Percentiles rank a stretch among this genome's conserved stretches.
Conservation (phyloP, 2,329 filamentous ascomycete species). For the Trichoderma cornu-damae region DNA sequence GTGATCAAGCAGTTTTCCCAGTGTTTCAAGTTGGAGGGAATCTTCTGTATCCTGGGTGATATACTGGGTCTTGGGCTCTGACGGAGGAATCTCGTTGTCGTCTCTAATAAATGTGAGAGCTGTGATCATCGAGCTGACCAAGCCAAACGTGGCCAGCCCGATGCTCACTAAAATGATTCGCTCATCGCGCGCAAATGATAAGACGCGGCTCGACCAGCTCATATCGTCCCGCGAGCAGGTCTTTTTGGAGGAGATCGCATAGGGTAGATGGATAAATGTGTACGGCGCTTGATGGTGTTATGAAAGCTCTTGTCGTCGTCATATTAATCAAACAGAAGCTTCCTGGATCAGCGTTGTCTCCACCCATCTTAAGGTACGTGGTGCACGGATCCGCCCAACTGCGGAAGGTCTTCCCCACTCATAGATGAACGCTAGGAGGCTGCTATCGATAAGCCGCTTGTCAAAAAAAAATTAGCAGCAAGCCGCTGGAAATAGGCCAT, state of each 20-base stretch:
- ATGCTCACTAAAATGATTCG: slow-evolving; percentile 50
- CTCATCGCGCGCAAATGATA: slow-evolving; percentile 43
- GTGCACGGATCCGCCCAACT: too few species aligned
- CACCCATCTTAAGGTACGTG: not conserved
- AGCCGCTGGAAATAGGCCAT: not conserved
- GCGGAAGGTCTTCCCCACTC: not conserved
- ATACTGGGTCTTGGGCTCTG: slow-evolving; percentile 63
- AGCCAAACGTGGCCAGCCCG: slow-evolving; percentile 53
- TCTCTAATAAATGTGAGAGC: slow-evolving; percentile 57
- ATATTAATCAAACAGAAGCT: not conserved
- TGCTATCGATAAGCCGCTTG: slow-evolving; percentile 15
- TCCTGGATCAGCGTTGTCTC: not conserved
- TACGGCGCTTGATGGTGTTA: not conserved
- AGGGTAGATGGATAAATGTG: not conserved
- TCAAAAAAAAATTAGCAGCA: slow-evolving; percentile 19
- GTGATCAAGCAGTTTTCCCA: slow-evolving; percentile 62
- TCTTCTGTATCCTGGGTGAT: slow-evolving; percentile 73
- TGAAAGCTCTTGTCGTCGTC: too few species aligned
- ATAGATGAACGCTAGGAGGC: not conserved
- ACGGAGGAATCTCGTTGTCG: slow-evolving; percentile 60
- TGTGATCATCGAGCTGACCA: slow-evolving; percentile 53
- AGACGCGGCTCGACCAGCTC: slow-evolving; percentile 33
- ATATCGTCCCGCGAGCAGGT: slow-evolving; percentile 31
- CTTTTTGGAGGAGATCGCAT: not conserved
- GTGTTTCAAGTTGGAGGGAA: slow-evolving; percentile 59